Evolutionary conservation across 768 basidiomycete genomes (phyloP), one percentile per base, ranked within the genome.

Genomic region (Ramaria sp.): DNA sequence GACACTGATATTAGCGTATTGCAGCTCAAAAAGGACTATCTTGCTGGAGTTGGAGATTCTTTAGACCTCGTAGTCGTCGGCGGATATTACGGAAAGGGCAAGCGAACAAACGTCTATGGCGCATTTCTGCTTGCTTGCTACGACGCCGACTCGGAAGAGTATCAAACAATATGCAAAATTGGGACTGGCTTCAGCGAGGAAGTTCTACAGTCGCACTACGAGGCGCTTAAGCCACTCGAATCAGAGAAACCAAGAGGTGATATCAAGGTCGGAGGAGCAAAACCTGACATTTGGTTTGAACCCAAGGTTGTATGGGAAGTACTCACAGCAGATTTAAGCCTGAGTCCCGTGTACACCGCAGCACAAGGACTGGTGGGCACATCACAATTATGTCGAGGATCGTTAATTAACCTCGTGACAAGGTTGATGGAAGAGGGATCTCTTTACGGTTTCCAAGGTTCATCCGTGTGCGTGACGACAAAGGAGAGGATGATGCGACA

Each of bases 101-200:
- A 99, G 68, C 85, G 96, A 51, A 96, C 95, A 27, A 87, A 89
- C 66, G 89, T 96, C 27, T 99, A 98, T 64, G 96, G 96, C 49
- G 96, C 96, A 12, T 98, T 96, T 79, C 78, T 98, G 22, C 79
- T 99, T 36, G 96, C 96, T 7, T 97, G 95, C 69, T 98, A 92
- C 66, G 96, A 99, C 66, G 74, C 82, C 55, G 96, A 98, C 61
- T 77, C 86, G 18, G 95, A 97, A 67, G 88, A 89, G 65, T 98
- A 79, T 66, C 96, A 99, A 64, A 93, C 94, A 3, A 92, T 98
- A 50, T 98, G 96, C 78, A 99, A 99, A 68, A 96, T 99, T 60
- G 96, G 96, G 8, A 99, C 96, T 0, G 96, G 96, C 1, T 98
- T 99, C 71, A 88, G 86, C 55, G 96, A 99, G 62, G 96, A 98